Base-by-base conservation (phyloP, 163 green algal genomes). In the Prototheca cutis region DNA sequence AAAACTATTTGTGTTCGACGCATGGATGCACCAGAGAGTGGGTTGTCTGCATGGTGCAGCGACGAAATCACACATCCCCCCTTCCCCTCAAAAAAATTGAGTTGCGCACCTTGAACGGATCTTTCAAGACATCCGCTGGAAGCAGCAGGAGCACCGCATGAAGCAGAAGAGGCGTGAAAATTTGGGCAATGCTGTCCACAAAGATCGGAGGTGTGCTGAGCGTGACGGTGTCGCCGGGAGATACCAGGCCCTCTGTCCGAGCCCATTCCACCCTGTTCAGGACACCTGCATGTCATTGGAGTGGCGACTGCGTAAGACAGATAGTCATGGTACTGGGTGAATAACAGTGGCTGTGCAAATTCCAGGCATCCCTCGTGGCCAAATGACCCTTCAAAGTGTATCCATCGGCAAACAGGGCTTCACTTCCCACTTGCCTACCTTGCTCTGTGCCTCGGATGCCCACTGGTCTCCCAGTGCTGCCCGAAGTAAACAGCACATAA, bases 151-250 rank as follows among this genome's bases (percentile, higher is more conserved):
- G 34, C 18, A 8, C 10, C 18, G 42, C 42, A 5, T 23, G 10
- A 52, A 29, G 15, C 53, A 51, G 42, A 19, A 51, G 17, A 51
- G 42, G 10, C 42, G 18, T 76, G 55, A 88, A 70, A 3, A 82
- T 48, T 63, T 86, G 55, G 61, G 66, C 80, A 0, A 84, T 4
- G 34, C 61, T 58, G 62, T 88, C 81, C 4, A 88, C 81, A 68
- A 88, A 88, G 5, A 48, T 54, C 10, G 70, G 40, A 0, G 71
- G 27, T 4, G 80, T 85, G 23, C 62, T 75, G 49, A 84, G 68
- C 3, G 56, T 62, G 1, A 77, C 59, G 6, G 36, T 45, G 36
- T 45, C 36, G 17, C 36, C 17, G 36, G 36, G 36, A 1, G 13
- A 21, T 10, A 45, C 13, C 13, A 45, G 17, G 36, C 36, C 36